Conservation (phyloP, 2,329 filamentous ascomycete species). For the Fulvia fulva region DNA sequence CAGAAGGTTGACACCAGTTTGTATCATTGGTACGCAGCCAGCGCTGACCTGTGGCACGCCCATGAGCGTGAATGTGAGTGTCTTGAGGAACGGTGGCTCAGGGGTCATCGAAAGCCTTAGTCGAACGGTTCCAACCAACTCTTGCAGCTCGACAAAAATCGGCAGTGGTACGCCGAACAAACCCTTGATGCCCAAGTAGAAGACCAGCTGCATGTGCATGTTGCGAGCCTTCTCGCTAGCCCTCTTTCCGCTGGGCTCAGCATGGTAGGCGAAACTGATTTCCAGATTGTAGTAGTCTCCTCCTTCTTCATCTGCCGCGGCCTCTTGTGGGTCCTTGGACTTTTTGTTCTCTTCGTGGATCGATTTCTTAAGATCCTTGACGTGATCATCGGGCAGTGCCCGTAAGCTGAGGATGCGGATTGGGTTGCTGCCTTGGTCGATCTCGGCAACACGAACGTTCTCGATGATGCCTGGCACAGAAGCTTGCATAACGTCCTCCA, state of each 20-base stretch:
- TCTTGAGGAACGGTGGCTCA: slow-evolving; percentile 87
- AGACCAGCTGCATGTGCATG: slow-evolving; percentile 95
- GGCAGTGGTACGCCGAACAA: slow-evolving; percentile 85
- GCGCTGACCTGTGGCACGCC: slow-evolving; percentile 85
- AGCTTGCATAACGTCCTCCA: slow-evolving; percentile 95
- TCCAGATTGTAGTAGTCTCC: slow-evolving; percentile 93
- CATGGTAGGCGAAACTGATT: slow-evolving; percentile 85
- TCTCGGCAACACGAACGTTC: slow-evolving; percentile 90
- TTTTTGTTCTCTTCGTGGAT: slow-evolving; percentile 75
- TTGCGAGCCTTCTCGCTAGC: slow-evolving; percentile 77
- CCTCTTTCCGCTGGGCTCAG: slow-evolving; percentile 65
- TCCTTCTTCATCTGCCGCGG: slow-evolving; percentile 83
- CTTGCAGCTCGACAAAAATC: slow-evolving; percentile 84
- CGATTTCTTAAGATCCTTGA: slow-evolving; percentile 75
- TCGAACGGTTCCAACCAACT: slow-evolving; percentile 83
- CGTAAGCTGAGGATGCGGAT: slow-evolving; percentile 82
- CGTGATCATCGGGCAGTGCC: slow-evolving; percentile 75
- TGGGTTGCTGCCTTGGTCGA: slow-evolving; percentile 88
- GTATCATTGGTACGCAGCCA: slow-evolving; percentile 87
- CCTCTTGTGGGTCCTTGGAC: slow-evolving; percentile 78
- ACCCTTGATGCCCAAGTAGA: slow-evolving; percentile 86
- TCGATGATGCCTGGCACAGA: slow-evolving; percentile 88
- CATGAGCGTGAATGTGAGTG: slow-evolving; percentile 89
- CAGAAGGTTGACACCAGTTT: slow-evolving; percentile 82
- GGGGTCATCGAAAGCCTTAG: slow-evolving; percentile 81